Percentiles rank a stretch among this genome's conserved stretches.
Conservation (phyloP, 495 filamentous ascomycete species). For the Coniosporium apollinis region DNA sequence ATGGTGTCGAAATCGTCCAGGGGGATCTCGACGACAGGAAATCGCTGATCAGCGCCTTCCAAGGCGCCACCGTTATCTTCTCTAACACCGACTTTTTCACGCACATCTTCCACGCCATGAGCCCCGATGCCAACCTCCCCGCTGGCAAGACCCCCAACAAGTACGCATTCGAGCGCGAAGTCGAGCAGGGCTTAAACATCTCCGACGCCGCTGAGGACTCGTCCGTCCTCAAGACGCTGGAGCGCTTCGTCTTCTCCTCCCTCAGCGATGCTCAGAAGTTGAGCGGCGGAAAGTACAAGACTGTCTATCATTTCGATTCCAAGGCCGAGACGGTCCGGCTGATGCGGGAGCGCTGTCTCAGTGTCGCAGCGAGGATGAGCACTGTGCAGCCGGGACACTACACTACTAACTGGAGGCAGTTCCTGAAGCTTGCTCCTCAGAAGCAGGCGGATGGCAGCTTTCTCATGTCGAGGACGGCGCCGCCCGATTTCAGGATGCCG, state of each 20-base stretch:
- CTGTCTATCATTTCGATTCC: constrained; percentile 18
- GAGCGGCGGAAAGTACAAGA: constrained; percentile 16
- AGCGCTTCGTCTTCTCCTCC: constrained; percentile 12
- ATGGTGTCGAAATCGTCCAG: constrained; percentile 21
- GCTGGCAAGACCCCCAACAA: constrained; percentile 23
- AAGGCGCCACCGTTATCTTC: constrained; percentile 8
- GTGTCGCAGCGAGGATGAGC: constrained; percentile 27
- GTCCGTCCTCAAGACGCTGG: constrained; percentile 6
- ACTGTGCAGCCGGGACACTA: constrained; percentile 25
- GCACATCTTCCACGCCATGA: constrained; percentile 11
- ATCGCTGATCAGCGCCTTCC: constrained; percentile 2
- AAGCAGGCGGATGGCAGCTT: constrained; percentile 13
- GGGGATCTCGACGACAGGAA: constrained; percentile 5
- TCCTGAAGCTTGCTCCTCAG: constrained; percentile 3
- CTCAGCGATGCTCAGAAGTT: constrained; percentile 9
- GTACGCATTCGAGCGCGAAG: constrained; percentile 31
- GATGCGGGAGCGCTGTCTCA: constrained; percentile 23
- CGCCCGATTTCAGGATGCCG: constrained; percentile 4
- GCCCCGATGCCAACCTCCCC: too few species aligned
- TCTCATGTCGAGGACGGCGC: too few species aligned
- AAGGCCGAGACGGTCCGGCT: constrained; percentile 24
- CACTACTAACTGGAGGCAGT: constrained; percentile 17
- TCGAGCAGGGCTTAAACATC: constrained; percentile 31
- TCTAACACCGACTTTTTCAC: constrained; percentile 21
- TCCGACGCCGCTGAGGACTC: constrained; percentile 29